These are phyloP conservation scores for Mucor racemosus DNA, from an alignment of 371 early-diverging fungal species.

Conservation along the genomic window DNA sequence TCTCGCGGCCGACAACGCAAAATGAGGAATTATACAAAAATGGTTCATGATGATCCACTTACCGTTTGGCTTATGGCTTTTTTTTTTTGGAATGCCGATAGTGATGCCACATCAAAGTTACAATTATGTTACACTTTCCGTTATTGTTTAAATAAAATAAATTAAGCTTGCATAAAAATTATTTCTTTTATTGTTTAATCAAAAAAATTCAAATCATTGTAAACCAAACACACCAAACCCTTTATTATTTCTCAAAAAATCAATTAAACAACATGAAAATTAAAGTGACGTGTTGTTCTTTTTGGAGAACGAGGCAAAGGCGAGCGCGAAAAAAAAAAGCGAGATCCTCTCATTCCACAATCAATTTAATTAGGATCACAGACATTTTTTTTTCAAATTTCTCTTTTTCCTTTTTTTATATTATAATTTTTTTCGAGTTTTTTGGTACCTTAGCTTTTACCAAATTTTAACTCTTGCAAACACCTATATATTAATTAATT, in stretches of 20 bases:
- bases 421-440: slow-evolving; percentile 15
- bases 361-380: slow-evolving; percentile 11
- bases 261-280: background rate
- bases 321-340: slow-evolving; percentile 4
- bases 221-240: background rate
- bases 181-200: background rate
- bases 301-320: background rate
- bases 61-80: background rate
- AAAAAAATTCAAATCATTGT: too few species aligned
- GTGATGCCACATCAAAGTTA: too few species aligned
- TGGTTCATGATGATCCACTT: background rate
- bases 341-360: background rate
- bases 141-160: background rate
- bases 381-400: slow-evolving; percentile 15
- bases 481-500: slow-evolving; percentile 1
- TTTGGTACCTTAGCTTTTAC: slow-evolving; percentile 18
- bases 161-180: background rate
- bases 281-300: background rate
- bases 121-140: slow-evolving; percentile 5
- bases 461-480: slow-evolving; percentile 17
- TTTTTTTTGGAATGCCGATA: background rate
- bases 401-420: slow-evolving; percentile 7
- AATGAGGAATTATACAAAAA: background rate
- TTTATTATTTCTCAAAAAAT: background rate
- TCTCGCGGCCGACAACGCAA: background rate